Base-by-base conservation (phyloP, 2,329 filamentous ascomycete genomes). In the Nothophoma quercina region DNA sequence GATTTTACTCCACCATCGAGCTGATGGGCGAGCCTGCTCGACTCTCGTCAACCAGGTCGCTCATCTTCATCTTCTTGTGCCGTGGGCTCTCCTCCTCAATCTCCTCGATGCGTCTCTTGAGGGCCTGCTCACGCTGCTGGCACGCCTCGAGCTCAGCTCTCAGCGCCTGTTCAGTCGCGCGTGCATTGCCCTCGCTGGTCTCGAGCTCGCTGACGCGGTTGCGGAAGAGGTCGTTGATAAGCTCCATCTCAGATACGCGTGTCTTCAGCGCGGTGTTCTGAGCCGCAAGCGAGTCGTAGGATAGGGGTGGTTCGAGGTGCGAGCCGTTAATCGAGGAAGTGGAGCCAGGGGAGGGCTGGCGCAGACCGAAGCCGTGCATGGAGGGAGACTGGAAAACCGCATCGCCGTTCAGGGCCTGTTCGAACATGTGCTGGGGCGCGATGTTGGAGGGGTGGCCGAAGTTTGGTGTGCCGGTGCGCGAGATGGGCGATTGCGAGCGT, bases 211-310 rank as follows among this genome's bases (percentile, higher is more conserved):
- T 75, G 32, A 97, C 86, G 9, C 78, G 77, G 55, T 88, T 87
- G 36, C 79, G 78, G 72, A 89, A 90, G 16, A 90, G 76, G 46
- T 87, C 83, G 67, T 87, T 97, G 79, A 99, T 97, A 44, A 99
- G 85, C 72, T 99, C 95, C 19, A 99, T 83, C 74, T 99, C 95
- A 64, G 88, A 95, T 26, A 99, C 93, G 33, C 95, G 88, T 0
- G 95, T 99, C 78, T 96, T 96, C n/a, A 98, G 81, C 42, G 87
- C 88, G 5, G 90, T 90, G 73, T 96, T 96, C 56, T 88, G 85
- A 1, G 88, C 88, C 44, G 91, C 80, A 19, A 96, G 83, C 55
- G 90, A 87, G 69, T 96, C 90, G 72, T 91, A 91, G 3, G 88
- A 88, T 69, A 91, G 88, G 1, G 89, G 85, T 4, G 85, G 80